phyloP scores from a whole-genome alignment of 2,329 filamentous ascomycete species.

The Cladosporium sp. region DNA sequence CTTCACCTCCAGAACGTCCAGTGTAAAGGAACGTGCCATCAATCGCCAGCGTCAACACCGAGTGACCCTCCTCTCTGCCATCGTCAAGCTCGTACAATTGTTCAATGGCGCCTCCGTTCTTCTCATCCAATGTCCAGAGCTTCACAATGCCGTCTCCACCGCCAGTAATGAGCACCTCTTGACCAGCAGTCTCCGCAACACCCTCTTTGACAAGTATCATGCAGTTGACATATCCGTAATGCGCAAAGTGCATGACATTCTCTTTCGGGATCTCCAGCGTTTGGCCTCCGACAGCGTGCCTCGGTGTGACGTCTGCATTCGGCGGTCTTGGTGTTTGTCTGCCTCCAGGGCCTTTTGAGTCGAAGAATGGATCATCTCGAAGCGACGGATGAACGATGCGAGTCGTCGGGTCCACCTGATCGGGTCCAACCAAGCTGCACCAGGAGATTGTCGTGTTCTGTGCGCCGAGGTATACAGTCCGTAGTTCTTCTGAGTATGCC shows the following conservation, averaged over 20 bases:
- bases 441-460: slow-evolving; percentile 96
- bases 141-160: slow-evolving; percentile 94
- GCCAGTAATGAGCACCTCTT: slow-evolving; percentile 83
- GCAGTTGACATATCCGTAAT: slow-evolving; percentile 94
- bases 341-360: slow-evolving; percentile 83
- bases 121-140: slow-evolving; percentile 75
- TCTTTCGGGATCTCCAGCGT: slow-evolving; percentile 79
- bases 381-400: slow-evolving; percentile 62
- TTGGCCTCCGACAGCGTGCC: slow-evolving; percentile 58
- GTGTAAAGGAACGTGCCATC: slow-evolving; percentile 93
- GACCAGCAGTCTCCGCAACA: slow-evolving; percentile 66
- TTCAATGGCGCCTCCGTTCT: slow-evolving; percentile 61
- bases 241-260: slow-evolving; percentile 83
- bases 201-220: slow-evolving; percentile 83
- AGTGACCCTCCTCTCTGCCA: slow-evolving; percentile 57
- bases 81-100: slow-evolving; percentile 69
- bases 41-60: slow-evolving; percentile 74
- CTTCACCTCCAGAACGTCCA: slow-evolving; percentile 80
- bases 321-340: slow-evolving; percentile 72
- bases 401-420: slow-evolving; percentile 20
- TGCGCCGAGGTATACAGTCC: slow-evolving; percentile 86
- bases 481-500: slow-evolving; percentile 76
- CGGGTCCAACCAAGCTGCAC: slow-evolving; percentile 55
- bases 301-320: slow-evolving; percentile 51
- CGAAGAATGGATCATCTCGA: slow-evolving; percentile 89